Base-by-base conservation (phyloP, 2,329 filamentous ascomycete genomes). In the Aspergillus sp. region DNA sequence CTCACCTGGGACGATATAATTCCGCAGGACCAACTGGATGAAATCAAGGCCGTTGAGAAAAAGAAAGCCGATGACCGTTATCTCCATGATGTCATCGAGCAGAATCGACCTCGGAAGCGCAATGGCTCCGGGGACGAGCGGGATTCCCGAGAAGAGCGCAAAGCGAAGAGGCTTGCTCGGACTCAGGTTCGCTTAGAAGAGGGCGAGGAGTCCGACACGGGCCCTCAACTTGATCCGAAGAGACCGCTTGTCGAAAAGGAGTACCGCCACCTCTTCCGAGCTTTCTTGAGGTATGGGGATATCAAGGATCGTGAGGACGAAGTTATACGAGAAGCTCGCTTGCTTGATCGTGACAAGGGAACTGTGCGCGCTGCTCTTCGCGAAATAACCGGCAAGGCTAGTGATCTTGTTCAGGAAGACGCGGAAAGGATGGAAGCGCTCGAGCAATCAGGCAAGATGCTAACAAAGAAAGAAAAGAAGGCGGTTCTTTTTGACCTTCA, bases 1-100 rank as follows among this genome's bases (percentile, higher is more conserved):
- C 78, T 96, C 15, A 86, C 93, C 46, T 98, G 91, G 91, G 91
- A 98, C 50, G 83, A 96, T 45, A 98, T 98, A 49, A 96, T 98
- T 47, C 93, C 91, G 1, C 86, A 88, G 38, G 86, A 94, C 5
- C 80, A 94, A 50, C 73, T 98, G 12, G 88, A 88, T 11, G 80
- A 79, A 39, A 82, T 96, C 61, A 94, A 93, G 57, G 80, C 78
- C 0, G 85, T 93, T 31, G 89, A 96, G 50, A 83, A 93, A 45
- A 78, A 81, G 57, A 82, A 82, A 51, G 77, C 83, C 35, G 78
- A 94, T 35, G 85, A 88, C 10, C 78, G 82, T 29, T 93, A 91
- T 44, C 75, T 94, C 1, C 81, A 79, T 15, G 80, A 81, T 48
- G 74, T 91, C 29, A 76, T 91, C 35, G 86, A 91, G 42, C 82